Evolutionary conservation across 2,329 filamentous ascomycete genomes (phyloP), one percentile per base, ranked within the genome.

Genomic region (Aspergillus unguis): DNA sequence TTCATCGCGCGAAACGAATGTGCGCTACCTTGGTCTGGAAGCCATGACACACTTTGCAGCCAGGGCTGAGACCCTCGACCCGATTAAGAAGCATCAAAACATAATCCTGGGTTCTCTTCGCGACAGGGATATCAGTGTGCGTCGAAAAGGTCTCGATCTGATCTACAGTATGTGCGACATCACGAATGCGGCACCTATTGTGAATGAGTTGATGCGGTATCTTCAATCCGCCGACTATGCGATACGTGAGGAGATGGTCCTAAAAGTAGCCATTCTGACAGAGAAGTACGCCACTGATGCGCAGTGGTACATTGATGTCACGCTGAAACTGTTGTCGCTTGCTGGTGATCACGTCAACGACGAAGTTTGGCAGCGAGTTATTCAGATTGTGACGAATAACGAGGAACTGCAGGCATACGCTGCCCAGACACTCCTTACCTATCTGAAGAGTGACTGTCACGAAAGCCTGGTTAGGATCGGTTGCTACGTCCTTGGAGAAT

Each of bases 81-180:
- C 95, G 0, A 97, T 99, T 71, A 97, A 99, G 75, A 92, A 95
- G 70, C 94, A 99, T 69, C 94, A 99, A 67, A 89, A 89, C 57
- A 92, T 97, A 55, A 99, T 99, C 62, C 84, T 99, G 41, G 90
- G 91, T 31, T 96, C 94, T 0, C 78, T 99, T 40, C 90, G 94
- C 68, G 94, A 99, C 69, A 83, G 94, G 54, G 94, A 99, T 71
- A 99, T 99, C 65, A 97, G 92, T 68, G 94, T 99, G 42, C 86
- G 95, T 55, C 85, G 94, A 62, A 97, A 99, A 74, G 94, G 92
- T 54, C 81, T 99, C 44, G 95, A 99, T 73, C 77, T 99, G 51
- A 82, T 99, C 32, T 99, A 99, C 82, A 99, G 94, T 83, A 99
- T 99, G 94, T 99, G 95, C 71, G 94, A 99, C 72, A 84, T 88